Base-by-base conservation (phyloP, 2,329 filamentous ascomycete genomes). In the Ploettnerulaceae sp. region DNA sequence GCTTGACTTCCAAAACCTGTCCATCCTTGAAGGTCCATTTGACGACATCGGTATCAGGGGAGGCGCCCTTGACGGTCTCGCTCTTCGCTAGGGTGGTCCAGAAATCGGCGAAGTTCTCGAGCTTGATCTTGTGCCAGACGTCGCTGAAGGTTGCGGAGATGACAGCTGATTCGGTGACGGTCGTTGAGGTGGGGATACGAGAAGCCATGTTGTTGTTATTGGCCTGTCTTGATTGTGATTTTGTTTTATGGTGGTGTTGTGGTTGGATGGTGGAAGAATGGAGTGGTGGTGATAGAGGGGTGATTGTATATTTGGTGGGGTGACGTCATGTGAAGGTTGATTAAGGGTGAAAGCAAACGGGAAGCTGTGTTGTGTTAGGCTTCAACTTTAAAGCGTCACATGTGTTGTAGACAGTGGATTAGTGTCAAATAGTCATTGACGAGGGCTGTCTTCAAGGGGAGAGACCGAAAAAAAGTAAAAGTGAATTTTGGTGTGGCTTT, bases 111-210 rank as follows among this genome's bases (percentile, higher is more conserved):
- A 87, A 86, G 64, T 81, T 73, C 65, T 79, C 75, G 29, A 86
- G 78, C 74, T 86, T 86, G 76, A 86, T 82, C 60, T 79, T 72
- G 71, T 86, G 82, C 82, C 83, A 87, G 64, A 86, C 82, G 56
- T 76, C 66, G 60, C 74, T 74, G 64, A 86, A 75, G 25, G 77
- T 77, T 28, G 81, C 81, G 57, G 77, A 73, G 67, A 87, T 85
- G 66, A 87, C 80, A 61, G 78, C 74, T 46, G 76, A 80, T 69
- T 84, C 81, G 57, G 73, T 69, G 60, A 85, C 79, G 20, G 77
- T 81, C 59, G 79, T 83, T 49, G 79, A 79, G 32, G 81, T 84
- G 51, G 81, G 81, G 62, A 84, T 84, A 7, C 45, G 51, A 18
- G 51, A 41, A 7, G 53, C 40, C 50, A 53, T 53, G 17, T 9